Base-by-base conservation (phyloP, 1,139 yeast genomes). In the Scheffersomyces stambukii region DNA sequence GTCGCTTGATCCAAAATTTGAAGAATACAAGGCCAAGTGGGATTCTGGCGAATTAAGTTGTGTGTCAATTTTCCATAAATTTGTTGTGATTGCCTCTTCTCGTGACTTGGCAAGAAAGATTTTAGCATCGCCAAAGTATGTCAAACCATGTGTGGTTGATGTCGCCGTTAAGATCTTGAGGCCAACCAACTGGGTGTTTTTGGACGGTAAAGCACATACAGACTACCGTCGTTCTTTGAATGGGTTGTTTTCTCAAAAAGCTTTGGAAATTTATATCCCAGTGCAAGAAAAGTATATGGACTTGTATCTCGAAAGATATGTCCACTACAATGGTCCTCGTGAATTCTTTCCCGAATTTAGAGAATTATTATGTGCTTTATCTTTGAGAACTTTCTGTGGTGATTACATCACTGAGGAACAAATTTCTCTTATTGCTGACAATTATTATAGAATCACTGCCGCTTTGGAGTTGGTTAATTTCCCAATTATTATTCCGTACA, bases 111-210 rank as follows among this genome's bases (percentile, higher is more conserved):
- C 96, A 15, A 77, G 97, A 58, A 91, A 91, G 51, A 80, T 88
- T 38, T 71, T 91, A 46, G 80, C 77, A 48, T 78, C 95, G 16
- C 95, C 96, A 19, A 71, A 76, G 35, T 91, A 70, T 52, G 96
- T 86, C 36, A 88, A 88, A 57, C 98, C 98, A 6, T 91, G 98
- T 66, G 95, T 91, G 37, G 98, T 91, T 41, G 98, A 91, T 53
- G 97, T 88, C 32, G 98, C 97, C 13, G 69, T 78, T 43, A 91
- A 89, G 63, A 85, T 91, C 45, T 68, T 91, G 50, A 77, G 97
- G 59, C 96, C 97, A 25, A 70, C 91, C 29, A 91, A 89, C 66
- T 91, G 98, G 98, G 98, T 91, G 27, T 91, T 91, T 57, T 64
- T 88, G 50, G 98, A 91, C 52, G 98, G 98, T 45, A 86, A 88